Evolutionary conservation across 306 rosid genomes (phyloP), one percentile per base, ranked within the genome.

Genomic region (Cucumis cinereus): DNA sequence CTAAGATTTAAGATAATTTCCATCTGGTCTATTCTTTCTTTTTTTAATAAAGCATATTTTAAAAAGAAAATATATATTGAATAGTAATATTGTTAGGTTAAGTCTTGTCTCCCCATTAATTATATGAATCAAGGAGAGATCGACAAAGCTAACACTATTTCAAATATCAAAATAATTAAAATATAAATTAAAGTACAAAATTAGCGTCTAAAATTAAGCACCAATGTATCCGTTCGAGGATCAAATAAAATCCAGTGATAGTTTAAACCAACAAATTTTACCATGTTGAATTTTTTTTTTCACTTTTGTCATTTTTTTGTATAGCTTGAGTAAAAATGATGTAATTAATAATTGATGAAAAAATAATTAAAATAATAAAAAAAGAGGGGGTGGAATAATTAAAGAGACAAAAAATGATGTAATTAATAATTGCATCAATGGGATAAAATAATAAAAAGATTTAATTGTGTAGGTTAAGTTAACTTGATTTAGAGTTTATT

Each of bases 371-470:
- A 45, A 1, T 1, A 41, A 12, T 11, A 12, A 3, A 45, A 45
- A 12, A 45, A 45, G 12, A 10, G 12, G 16, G 26, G 0, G 7
- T 20, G 15, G 26, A 64, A 66, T 66, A 38, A 66, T n/a, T 66
- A 66, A 66, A 68, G 36, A 6, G 20, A 26, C 13, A 70, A 70
- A 23, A 70, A 70, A 23, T 14, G 74, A 24, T 47, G 75, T 24
- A 23, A 70, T 70, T 24, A 70, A 70, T 70, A 45, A 70, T 70
- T 70, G 75, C 75, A 24, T 47, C 23, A 14, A 33, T 47, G 75
- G 58, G 47, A 70, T 49, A 24, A 68, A 68, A 43, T 19, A 45
- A 47, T 41, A 23, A 47, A 24, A 20, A 45, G 1, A 24, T 8
- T 45, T 70, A 47, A 70, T 70, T 70, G 58, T 14, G 58, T 49